phyloP scores from a whole-genome alignment of 2,329 filamentous ascomycete genomes.

The Aotearoamyces nothofagi region DNA sequence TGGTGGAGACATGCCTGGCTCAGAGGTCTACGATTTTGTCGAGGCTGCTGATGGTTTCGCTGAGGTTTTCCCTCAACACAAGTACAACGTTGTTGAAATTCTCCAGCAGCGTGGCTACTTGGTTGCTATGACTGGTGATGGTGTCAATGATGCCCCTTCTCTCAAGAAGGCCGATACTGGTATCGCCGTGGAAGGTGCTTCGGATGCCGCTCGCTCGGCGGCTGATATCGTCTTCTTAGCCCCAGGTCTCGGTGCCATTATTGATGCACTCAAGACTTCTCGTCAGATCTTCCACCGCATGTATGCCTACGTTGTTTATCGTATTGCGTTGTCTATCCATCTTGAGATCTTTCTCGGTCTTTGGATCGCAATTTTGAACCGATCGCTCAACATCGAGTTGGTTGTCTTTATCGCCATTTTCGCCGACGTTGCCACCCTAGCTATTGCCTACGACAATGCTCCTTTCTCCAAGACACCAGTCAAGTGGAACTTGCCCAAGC shows the following conservation, averaged over 20 bases:
- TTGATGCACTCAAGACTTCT: conserved; percentile 82
- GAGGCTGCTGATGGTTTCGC: conserved; percentile 92
- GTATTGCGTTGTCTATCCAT: conserved; percentile 83
- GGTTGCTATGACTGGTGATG: conserved; percentile 91
- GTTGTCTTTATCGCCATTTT: conserved; percentile 94
- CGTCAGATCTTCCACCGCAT: conserved; percentile 94
- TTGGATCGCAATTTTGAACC: conserved; percentile 82
- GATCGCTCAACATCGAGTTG: conserved; percentile 69
- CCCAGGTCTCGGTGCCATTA: conserved; percentile 81
- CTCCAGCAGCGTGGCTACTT: conserved; percentile 86
- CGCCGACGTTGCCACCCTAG: conserved; percentile 80
- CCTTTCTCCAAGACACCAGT: conserved; percentile 75
- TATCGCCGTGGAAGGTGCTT: conserved; percentile 87
- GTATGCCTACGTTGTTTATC: conserved; percentile 92
- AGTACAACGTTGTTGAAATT: conserved; percentile 88
- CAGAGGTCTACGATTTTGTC: conserved; percentile 89
- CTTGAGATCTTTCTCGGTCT: conserved; percentile 83
- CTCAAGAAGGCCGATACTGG: conserved; percentile 93
- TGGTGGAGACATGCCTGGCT: conserved; percentile 84
- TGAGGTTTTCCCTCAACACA: conserved; percentile 90
- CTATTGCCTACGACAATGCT: conserved; percentile 88
- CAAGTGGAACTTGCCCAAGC: conserved; percentile 90
- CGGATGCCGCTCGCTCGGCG: conserved; percentile 78
- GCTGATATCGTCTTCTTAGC: conserved; percentile 91
- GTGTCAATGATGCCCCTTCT: conserved; percentile 86